phyloP scores from a whole-genome alignment of 495 filamentous ascomycete species.

The Annulohypoxylon bovei region DNA sequence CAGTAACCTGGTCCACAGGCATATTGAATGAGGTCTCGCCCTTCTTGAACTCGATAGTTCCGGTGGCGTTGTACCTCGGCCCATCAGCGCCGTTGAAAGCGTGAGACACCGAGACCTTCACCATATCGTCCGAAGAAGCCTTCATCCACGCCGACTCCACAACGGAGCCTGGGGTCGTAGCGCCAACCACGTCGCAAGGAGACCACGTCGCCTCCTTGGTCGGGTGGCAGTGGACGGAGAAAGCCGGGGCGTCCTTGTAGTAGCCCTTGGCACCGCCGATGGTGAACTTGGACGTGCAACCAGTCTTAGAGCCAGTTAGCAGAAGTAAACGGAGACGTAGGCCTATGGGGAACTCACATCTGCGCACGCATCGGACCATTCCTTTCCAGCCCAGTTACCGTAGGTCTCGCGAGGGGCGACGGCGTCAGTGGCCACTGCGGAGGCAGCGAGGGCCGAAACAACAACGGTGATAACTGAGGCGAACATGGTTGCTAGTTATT shows the following conservation, averaged over 20 bases:
- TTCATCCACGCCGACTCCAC: conserved; percentile 13
- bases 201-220: conserved; percentile 5
- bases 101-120: conserved; percentile 22
- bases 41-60: conserved; percentile 5
- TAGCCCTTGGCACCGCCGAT: conserved; percentile 28
- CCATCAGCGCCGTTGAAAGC: conserved; percentile 8
- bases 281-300: conserved; percentile 19
- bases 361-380: conserved; percentile 14
- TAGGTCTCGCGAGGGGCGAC: conserved; percentile 7
- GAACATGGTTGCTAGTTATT: conserved; percentile 22
- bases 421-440: conserved; percentile 6
- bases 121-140: not conserved
- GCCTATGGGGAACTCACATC: conserved; percentile 8
- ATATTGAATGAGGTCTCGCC: conserved; percentile 2
- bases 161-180: not conserved
- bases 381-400: conserved; percentile 15
- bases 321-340: not conserved
- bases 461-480: conserved; percentile 21
- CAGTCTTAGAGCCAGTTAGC: conserved; percentile 18
- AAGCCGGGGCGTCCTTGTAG: conserved; percentile 15
- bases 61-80: conserved; percentile 23
- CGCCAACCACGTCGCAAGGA: conserved; percentile 6
- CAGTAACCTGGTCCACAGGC: conserved; percentile 22
- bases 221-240: conserved; percentile 15
- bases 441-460: conserved; percentile 22